Evolutionary conservation across 2,329 filamentous ascomycete genomes (phyloP), one percentile per base, ranked within the genome.

Genomic region (Neonectria faginata): DNA sequence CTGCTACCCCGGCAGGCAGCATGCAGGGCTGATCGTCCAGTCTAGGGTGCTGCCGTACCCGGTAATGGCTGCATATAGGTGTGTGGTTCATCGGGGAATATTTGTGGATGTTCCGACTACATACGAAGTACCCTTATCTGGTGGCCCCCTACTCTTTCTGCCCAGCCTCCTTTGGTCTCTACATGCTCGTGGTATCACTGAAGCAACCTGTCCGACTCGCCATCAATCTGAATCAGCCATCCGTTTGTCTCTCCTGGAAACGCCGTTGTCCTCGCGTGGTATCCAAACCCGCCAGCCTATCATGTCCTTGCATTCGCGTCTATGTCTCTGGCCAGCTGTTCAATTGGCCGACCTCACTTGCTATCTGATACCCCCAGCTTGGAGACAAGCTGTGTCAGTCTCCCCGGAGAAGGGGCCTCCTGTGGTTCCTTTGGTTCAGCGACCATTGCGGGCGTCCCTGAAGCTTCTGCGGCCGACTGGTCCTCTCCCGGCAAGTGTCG

Each of bases 401-500:
- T 68, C 36, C 58, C 63, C 18, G 62, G 61, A n/a, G 71, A 63
- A 22, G 66, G 48, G 9, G 62, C 22, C 6, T 64, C 57, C 18
- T 66, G 57, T 29, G 61, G 58, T 22, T 65, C 59, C 11, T 62
- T 47, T n/a, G 62, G 20, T 56, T 44, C 27, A 18, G 48, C 48
- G 25, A 29, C 54, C 27, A 31, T 25, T 41, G 59, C 57, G 31
- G 60, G 11, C 11, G 33, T 25, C 36, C 58, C 60, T 20, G 42
- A 27, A 10, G 48, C 64, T 14, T 53, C 69, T 6, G 75, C 76
- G 53, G 79, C 81, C 10, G 80, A 64, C 54, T 64, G 44, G 33
- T 60, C 64, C 18, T 79, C 78, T 27, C 78, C 79, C 44, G 80
- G 75, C 29, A 81, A 75, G 58, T 74, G 76, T 53, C 82, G 79